Conservation (phyloP, 1,139 yeast genomes). For the Meyerozyma smithsonii region DNA sequence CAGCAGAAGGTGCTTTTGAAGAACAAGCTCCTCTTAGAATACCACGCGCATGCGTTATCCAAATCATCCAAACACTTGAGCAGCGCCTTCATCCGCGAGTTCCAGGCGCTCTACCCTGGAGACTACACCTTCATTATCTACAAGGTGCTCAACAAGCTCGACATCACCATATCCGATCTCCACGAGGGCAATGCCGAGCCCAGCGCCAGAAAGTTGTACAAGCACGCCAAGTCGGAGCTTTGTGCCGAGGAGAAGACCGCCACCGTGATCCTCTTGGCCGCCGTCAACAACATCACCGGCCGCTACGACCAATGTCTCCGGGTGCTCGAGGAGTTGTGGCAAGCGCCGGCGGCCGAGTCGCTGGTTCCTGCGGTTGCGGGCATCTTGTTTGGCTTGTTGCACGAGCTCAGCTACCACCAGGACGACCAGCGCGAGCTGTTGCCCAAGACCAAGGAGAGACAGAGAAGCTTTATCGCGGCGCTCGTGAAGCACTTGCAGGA, state of each 20-base stretch:
- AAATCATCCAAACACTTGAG: slow-evolving; percentile 21
- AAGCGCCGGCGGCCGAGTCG: slow-evolving; percentile 13
- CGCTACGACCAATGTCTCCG: slow-evolving; percentile 43
- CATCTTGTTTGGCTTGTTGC: slow-evolving; percentile 45
- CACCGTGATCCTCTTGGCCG: slow-evolving; percentile 41
- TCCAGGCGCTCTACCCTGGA: slow-evolving; percentile 15
- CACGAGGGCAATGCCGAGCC: slow-evolving; percentile 12
- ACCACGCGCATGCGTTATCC: slow-evolving; percentile 33
- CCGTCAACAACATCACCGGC: slow-evolving; percentile 32
- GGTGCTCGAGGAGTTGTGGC: slow-evolving; percentile 34
- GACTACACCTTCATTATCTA: slow-evolving; percentile 32
- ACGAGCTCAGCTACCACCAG: slow-evolving; percentile 13
- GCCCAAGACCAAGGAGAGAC: not conserved
- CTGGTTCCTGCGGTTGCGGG: slow-evolving; percentile 42
- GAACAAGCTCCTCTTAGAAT: slow-evolving; percentile 41
- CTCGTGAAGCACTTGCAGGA: not conserved
- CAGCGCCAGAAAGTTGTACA: slow-evolving; percentile 25
- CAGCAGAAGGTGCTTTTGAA: slow-evolving; percentile 40
- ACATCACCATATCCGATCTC: slow-evolving; percentile 26
- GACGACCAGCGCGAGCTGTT: not conserved
- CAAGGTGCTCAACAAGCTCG: slow-evolving; percentile 25
- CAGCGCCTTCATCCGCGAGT: slow-evolving; percentile 16
- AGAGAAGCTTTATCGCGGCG: not conserved
- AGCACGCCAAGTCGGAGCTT: slow-evolving; percentile 13
- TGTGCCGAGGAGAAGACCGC: slow-evolving; percentile 22